A percentile compares a stretch with the other conserved stretches of the same genome.
phyloP scores from a whole-genome alignment of 106 monocot genomes.

The Cymbidium sinense region DNA sequence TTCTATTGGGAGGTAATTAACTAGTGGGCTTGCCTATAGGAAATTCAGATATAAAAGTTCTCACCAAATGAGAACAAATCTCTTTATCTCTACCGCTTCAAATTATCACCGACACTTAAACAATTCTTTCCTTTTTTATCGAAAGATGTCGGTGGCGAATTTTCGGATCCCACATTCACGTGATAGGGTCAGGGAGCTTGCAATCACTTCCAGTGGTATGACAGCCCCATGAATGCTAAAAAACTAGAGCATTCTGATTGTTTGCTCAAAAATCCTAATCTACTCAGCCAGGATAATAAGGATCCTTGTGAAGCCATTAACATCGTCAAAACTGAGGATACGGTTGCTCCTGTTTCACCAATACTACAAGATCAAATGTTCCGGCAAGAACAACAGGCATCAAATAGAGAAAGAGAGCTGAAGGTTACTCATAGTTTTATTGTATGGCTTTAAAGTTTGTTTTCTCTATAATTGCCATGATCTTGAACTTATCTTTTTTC shows the following conservation, averaged over 20 bases:
- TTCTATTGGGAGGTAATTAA: no score
- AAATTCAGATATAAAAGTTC: no score
- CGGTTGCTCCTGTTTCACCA: background rate
- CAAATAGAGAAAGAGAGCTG: background rate
- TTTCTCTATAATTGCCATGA: background rate
- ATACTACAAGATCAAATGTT: background rate
- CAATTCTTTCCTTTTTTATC: no score
- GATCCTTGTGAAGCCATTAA: background rate
- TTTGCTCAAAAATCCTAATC: background rate
- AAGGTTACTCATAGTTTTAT: background rate
- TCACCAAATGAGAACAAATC: no score
- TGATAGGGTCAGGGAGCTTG: slow-evolving; percentile 2
- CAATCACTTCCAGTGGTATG: slow-evolving; percentile 3
- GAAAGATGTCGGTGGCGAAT: no score
- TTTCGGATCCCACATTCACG: no score
- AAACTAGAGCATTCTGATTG: background rate
- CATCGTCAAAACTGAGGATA: background rate
- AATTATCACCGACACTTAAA: no score
- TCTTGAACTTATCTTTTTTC: background rate
- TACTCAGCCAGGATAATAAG: background rate
- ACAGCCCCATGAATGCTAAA: background rate
- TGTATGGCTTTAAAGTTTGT: background rate
- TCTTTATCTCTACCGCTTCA: no score
- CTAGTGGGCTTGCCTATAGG: no score
- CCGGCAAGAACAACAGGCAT: background rate